Evolutionary conservation across 129 eudicot species (phyloP), one percentile per base, ranked within the genome.

Genomic region (Sambucus nigra): DNA sequence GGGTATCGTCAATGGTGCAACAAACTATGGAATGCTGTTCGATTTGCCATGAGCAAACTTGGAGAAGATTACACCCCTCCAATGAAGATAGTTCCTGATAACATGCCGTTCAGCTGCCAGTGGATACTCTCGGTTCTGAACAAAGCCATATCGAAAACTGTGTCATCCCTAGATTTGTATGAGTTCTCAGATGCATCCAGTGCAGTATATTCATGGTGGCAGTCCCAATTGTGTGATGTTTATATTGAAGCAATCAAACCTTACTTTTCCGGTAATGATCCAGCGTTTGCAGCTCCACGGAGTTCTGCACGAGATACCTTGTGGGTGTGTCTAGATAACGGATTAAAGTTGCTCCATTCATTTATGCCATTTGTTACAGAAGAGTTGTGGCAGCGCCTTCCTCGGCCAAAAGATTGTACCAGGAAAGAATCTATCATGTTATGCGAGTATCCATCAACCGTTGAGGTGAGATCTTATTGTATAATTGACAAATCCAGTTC

Each of bases 1-100:
- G 98, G 98, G 32, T 89, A 85, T 54, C 88, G 98, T 0, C 81
- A 76, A 33, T 89, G 98, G 95, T 89, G 98, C 57, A 89, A 89
- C 56, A 89, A 89, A 48, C 67, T 89, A 50, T 89, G 98, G 98
- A 85, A 89, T 59, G 98, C 94, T 32, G 68, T 79, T 19, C 73
- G 98, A 42, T 89, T 89, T 69, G 95, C 95, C 13, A 89, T 89
- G 94, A 77, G 79, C 47, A 89, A 84, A 69, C 93, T 89, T 13
- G 95, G 97, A 44, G 95, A 89, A 24, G 83, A 69, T 53, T 89
- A 81, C 60, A 76, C 70, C 32, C 95, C 97, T 59, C 88, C 97
- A 24, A 31, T 71, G 51, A 62, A 72, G 45, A 54, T 89, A 29
- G 68, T 18, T 41, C 70, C 79, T 0, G 41, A 57, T 23, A 61